phyloP scores from a whole-genome alignment of 441 rosid species.

The Gossypium schwendimanii region DNA sequence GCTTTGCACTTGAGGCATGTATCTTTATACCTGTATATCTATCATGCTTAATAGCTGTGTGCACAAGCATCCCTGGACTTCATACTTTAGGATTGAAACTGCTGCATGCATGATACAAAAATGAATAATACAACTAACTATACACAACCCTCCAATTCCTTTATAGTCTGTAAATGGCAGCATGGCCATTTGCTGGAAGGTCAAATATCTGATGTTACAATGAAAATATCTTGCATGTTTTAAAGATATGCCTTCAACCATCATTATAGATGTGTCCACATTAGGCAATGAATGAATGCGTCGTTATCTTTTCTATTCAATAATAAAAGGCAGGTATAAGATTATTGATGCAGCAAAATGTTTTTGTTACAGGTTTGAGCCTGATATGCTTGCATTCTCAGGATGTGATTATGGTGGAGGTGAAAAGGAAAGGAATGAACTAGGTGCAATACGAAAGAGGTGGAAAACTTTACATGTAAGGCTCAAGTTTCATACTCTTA shows the following conservation, averaged over 20 bases:
- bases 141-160: not conserved
- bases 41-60: not conserved
- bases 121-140: not conserved
- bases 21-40: conserved; percentile 9
- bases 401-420: conserved; percentile 90
- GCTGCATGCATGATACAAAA: not conserved
- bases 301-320: not conserved
- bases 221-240: not conserved
- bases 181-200: not conserved
- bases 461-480: conserved; percentile 96
- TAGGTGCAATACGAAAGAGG: conserved; percentile 77
- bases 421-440: conserved; percentile 67
- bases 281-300: not conserved
- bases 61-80: not conserved
- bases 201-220: not conserved
- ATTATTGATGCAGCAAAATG: conserved; percentile 19
- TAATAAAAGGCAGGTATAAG: not conserved
- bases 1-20: conserved; percentile 88
- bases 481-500: conserved; percentile 8
- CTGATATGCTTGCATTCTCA: conserved; percentile 97
- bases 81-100: not conserved
- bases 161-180: not conserved
- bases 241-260: not conserved
- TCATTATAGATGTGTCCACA: not conserved
- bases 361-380: conserved; percentile 70